Conservation (phyloP, 2,329 filamentous ascomycete species). For the Aspergillus spinulosporus region DNA sequence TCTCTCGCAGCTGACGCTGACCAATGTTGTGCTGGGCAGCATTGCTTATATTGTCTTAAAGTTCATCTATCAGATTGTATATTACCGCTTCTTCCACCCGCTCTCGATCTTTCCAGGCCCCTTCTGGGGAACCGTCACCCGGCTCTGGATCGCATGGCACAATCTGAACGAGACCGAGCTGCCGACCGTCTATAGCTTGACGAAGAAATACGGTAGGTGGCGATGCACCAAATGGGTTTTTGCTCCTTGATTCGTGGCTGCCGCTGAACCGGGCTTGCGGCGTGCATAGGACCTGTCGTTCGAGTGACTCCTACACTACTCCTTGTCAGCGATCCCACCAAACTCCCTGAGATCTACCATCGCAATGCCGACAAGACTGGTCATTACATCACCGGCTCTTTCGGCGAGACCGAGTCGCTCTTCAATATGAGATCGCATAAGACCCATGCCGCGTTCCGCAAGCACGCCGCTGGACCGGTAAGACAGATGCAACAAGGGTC, state of each 20-base stretch:
- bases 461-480: conserved; percentile 54
- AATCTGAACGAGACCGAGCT: conserved; percentile 52
- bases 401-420: conserved; percentile 56
- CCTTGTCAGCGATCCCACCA: conserved; percentile 54
- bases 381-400: conserved; percentile 60
- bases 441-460: conserved; percentile 54
- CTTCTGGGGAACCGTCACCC: conserved; percentile 56
- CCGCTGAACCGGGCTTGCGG: neutral
- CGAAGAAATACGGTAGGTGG: conserved; percentile 50
- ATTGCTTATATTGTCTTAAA: conserved; percentile 27
- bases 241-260: neutral
- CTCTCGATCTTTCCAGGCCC: conserved; percentile 55
- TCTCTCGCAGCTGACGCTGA: conserved; percentile 31
- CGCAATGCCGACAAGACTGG: conserved; percentile 58
- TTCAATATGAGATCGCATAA: conserved; percentile 60
- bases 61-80: conserved; percentile 39
- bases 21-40: conserved; percentile 25
- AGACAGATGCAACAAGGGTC: conserved; percentile 2
- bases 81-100: conserved; percentile 54
- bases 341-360: conserved; percentile 58
- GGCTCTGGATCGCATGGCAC: conserved; percentile 56
- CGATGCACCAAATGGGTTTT: no score
- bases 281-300: conserved; percentile 50
- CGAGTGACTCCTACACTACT: conserved; percentile 56
- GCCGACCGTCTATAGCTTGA: conserved; percentile 43